Evolutionary conservation across 306 rosid species (phyloP).

Genomic region (Oemleria cerasiformis): DNA sequence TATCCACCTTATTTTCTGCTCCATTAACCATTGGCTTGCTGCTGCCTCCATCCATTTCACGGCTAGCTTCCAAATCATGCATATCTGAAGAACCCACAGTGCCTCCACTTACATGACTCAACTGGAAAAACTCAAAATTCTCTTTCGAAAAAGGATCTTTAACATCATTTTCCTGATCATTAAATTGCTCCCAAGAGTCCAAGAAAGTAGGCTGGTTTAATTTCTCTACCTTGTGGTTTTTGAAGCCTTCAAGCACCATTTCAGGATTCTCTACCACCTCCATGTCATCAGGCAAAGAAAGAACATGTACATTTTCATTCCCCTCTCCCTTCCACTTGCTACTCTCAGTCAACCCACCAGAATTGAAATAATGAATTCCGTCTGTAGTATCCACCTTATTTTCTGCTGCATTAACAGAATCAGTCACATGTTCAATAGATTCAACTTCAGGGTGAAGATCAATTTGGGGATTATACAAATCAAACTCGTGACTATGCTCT

Average conservation of each 20-base stretch:
- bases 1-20: slow-evolving; percentile 23
- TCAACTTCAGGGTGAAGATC: slow-evolving; percentile 31
- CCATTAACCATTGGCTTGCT: slow-evolving; percentile 25
- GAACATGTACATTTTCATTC: slow-evolving; percentile 29
- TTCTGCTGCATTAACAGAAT: slow-evolving; percentile 20
- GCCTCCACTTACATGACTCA: slow-evolving; percentile 35
- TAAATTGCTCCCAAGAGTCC: slow-evolving; percentile 24
- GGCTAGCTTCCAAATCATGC: slow-evolving; percentile 31
- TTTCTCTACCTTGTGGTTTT: slow-evolving; percentile 29
- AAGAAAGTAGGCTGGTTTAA: slow-evolving; percentile 26
- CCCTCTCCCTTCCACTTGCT: slow-evolving; percentile 34
- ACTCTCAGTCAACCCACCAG: slow-evolving; percentile 27
- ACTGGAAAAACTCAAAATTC: slow-evolving; percentile 26
- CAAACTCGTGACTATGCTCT: slow-evolving; percentile 24
- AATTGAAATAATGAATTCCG: slow-evolving; percentile 22
- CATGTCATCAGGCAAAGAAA: slow-evolving; percentile 33
- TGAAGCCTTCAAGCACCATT: slow-evolving; percentile 34
- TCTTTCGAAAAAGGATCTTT: slow-evolving; percentile 24
- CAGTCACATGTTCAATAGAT: slow-evolving; percentile 28
- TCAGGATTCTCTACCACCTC: slow-evolving; percentile 36
- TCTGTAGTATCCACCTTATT: slow-evolving; percentile 29
- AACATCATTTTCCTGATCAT: slow-evolving; percentile 31
- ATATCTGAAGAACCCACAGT: slow-evolving; percentile 26
- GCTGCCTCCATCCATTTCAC: slow-evolving; percentile 20
- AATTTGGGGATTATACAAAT: slow-evolving; percentile 28